Percentiles rank a stretch among this genome's conserved stretches.
phyloP scores from a whole-genome alignment of 345 rosid species.

The Acer saccharum region DNA sequence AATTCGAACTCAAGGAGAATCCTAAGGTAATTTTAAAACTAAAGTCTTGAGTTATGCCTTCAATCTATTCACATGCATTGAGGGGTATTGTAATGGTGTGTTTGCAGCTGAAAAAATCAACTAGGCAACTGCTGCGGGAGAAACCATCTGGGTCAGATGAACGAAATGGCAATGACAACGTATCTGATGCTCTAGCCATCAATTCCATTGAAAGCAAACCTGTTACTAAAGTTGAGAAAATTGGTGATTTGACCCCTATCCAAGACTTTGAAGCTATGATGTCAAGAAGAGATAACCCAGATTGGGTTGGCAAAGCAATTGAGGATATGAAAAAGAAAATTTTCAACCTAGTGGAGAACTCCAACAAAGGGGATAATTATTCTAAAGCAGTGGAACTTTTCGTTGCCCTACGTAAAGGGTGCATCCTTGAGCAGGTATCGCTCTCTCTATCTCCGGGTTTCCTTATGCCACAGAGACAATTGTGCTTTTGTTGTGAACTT shows the following conservation, averaged over 20 bases:
- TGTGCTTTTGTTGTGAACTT: not conserved
- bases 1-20: constrained; percentile 75
- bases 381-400: constrained; percentile 61
- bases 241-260: constrained; percentile 67
- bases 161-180: constrained; percentile 33
- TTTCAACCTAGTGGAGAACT: constrained; percentile 45
- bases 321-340: constrained; percentile 60
- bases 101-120: constrained; percentile 69
- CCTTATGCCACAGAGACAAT: not conserved
- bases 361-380: constrained; percentile 42
- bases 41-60: constrained; percentile 4
- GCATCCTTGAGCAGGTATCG: constrained; percentile 80
- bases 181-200: constrained; percentile 29
- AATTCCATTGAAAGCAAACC: constrained; percentile 31
- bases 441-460: constrained; percentile 11
- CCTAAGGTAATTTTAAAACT: constrained; percentile 56
- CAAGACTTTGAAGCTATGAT: constrained; percentile 87
- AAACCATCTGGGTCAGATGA: constrained; percentile 72
- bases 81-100: constrained; percentile 7
- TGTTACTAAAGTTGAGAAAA: constrained; percentile 28
- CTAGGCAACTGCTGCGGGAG: constrained; percentile 43
- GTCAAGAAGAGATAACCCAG: constrained; percentile 71
- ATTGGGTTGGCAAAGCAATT: constrained; percentile 69
- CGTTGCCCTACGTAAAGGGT: constrained; percentile 75
- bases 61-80: not conserved